Conservation (phyloP, 768 basidiomycete genomes). For the Naganishia friedmannii region DNA sequence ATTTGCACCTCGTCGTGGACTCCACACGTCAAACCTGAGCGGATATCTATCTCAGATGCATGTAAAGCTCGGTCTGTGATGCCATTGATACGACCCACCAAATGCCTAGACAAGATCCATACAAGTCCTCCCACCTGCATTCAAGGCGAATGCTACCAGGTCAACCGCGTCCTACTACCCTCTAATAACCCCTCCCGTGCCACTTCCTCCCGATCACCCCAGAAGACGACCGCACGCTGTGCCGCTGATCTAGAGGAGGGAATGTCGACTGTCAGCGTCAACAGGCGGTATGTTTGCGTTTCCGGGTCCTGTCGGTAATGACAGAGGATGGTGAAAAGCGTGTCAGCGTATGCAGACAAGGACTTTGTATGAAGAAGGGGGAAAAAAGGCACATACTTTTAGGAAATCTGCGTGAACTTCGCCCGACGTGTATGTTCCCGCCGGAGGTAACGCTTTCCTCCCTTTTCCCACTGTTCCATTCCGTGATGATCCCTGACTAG, state of each 20-base stretch:
- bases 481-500: neutral
- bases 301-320: conserved; percentile 39
- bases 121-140: too few relatives aligned
- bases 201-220: conserved; percentile 41
- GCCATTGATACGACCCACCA: neutral
- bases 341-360: neutral
- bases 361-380: too few relatives aligned
- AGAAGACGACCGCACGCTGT: conserved; percentile 45
- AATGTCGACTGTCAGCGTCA: conserved; percentile 48
- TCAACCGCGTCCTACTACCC: conserved; percentile 27
- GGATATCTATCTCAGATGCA: too few relatives aligned
- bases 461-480: neutral
- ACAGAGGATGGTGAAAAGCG: neutral
- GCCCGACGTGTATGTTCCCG: conserved; percentile 49
- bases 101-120: too few relatives aligned
- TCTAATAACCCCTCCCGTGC: conserved; percentile 44
- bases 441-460: conserved; percentile 40
- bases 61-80: neutral
- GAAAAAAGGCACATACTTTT: conserved; percentile 42
- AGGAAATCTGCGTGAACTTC: conserved; percentile 50
- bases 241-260: conserved; percentile 35
- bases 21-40: too few relatives aligned
- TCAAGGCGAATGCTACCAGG: neutral
- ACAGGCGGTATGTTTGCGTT: conserved; percentile 41
- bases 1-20: too few relatives aligned